phyloP scores from a whole-genome alignment of 345 rosid species.

The Camelina hispida region DNA sequence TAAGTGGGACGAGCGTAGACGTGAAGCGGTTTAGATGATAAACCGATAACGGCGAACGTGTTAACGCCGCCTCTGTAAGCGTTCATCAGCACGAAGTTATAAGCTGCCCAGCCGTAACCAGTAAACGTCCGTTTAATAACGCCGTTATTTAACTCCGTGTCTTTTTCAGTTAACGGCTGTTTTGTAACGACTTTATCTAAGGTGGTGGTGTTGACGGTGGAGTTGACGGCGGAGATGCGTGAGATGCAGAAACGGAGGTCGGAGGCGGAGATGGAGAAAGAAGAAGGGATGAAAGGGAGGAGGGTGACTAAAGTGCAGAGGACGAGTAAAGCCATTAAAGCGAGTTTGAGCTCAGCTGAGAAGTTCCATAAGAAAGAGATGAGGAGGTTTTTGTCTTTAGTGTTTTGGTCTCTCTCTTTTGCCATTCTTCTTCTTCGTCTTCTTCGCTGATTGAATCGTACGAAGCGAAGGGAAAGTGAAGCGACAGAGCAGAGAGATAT shows the following conservation, averaged over 20 bases:
- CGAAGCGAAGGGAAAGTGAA: conserved; percentile 20
- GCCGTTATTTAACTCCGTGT: conserved; percentile 47
- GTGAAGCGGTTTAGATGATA: conserved; percentile 87
- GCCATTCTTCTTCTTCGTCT: conserved; percentile 47
- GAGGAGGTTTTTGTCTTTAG: conserved; percentile 56
- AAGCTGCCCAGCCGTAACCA: conserved; percentile 79
- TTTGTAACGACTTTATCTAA: conserved; percentile 49
- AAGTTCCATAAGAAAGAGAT: conserved; percentile 66
- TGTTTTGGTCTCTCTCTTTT: conserved; percentile 51
- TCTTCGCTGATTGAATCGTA: conserved; percentile 12
- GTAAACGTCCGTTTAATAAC: conserved; percentile 64
- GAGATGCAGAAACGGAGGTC: conserved; percentile 85
- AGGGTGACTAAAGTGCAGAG: conserved; percentile 70
- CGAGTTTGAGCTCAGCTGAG: conserved; percentile 75
- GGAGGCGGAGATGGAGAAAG: conserved; percentile 69
- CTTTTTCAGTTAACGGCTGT: conserved; percentile 36
- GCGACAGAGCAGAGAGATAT: conserved; percentile 24
- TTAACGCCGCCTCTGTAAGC: conserved; percentile 78
- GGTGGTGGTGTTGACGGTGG: conserved; percentile 32
- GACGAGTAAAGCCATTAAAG: conserved; percentile 61
- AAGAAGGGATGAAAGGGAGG: conserved; percentile 75
- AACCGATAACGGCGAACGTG: conserved; percentile 75
- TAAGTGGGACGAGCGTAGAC: conserved; percentile 69
- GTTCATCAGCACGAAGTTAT: conserved; percentile 80
- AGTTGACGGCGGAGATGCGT: conserved; percentile 48